These are phyloP conservation scores for Collybiopsis confluens DNA, from an alignment of 768 basidiomycete genomes.

Conservation along the genomic window DNA sequence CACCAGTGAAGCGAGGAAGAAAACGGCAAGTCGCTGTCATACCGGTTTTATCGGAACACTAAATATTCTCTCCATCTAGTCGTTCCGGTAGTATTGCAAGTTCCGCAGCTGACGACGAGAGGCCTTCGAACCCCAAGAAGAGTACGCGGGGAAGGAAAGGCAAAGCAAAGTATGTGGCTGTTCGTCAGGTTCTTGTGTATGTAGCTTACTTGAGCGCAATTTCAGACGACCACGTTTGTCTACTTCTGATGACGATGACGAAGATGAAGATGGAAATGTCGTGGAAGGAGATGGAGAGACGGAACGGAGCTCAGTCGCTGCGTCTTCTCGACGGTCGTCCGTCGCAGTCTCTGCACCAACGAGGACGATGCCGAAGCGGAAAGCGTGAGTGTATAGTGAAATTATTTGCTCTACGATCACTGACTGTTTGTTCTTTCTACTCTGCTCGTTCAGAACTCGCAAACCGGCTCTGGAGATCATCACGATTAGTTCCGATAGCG, in stretches of 20 bases:
- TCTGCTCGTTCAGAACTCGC: constrained; percentile 26
- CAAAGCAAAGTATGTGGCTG: constrained; percentile 42
- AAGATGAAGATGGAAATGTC: constrained; percentile 23
- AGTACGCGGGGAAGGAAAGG: constrained; percentile 27
- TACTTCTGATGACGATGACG: constrained; percentile 40
- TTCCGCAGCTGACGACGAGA: constrained; percentile 35
- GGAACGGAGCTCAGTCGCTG: constrained; percentile 29
- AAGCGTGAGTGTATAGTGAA: constrained; percentile 55
- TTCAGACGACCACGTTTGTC: constrained; percentile 59
- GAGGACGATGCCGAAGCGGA: constrained; percentile 51
- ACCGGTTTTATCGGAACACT: not conserved
- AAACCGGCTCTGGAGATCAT: constrained; percentile 32
- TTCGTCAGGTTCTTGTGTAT: too few species aligned
- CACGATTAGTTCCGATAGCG: constrained; percentile 33
- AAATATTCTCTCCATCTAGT: constrained; percentile 25
- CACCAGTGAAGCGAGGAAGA: constrained; percentile 38
- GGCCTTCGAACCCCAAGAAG: constrained; percentile 32
- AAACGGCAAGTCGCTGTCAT: constrained; percentile 34
- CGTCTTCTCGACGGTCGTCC: constrained; percentile 6
- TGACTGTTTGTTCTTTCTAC: not conserved
- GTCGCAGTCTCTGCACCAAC: constrained; percentile 31
- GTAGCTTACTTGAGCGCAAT: too few species aligned
- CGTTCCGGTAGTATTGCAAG: constrained; percentile 58
- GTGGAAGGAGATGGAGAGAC: constrained; percentile 24
- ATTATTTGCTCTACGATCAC: not conserved